Conservation (phyloP, 805 yeast genomes). For the Danielozyma ontarioensis region DNA sequence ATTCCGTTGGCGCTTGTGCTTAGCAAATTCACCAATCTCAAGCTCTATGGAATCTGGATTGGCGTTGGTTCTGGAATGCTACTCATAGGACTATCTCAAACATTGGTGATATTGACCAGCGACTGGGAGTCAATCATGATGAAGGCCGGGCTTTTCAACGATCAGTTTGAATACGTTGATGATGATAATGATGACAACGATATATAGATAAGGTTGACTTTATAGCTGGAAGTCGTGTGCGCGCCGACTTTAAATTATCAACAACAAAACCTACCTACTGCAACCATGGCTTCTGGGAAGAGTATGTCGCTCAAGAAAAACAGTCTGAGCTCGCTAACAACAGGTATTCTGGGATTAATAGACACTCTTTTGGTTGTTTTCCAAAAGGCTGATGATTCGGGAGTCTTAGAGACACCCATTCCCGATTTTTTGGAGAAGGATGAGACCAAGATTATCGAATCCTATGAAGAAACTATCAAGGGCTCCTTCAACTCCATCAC, state of each 20-base stretch:
- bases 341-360: too few species aligned
- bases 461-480: conserved; percentile 32
- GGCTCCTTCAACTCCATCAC: conserved; percentile 26
- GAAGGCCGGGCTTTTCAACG: conserved; percentile 22
- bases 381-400: conserved; percentile 20
- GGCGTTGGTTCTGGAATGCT: conserved; percentile 66
- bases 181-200: background rate
- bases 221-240: background rate
- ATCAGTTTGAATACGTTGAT: too few species aligned
- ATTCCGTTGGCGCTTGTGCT: conserved; percentile 60
- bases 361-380: conserved; percentile 17
- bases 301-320: too few species aligned
- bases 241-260: too few species aligned
- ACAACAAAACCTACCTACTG: too few species aligned
- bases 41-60: conserved; percentile 65
- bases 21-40: conserved; percentile 40
- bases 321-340: too few species aligned
- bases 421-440: conserved; percentile 48
- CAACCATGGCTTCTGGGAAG: too few species aligned
- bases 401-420: conserved; percentile 19
- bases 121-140: conserved; percentile 48
- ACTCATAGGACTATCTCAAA: conserved; percentile 47
- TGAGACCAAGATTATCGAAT: conserved; percentile 37
- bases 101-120: conserved; percentile 40
- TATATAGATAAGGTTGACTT: background rate